A percentile compares a stretch with the other conserved stretches of the same genome.
These are phyloP conservation scores for Trichophyton schoenleinii DNA, from an alignment of 2,329 filamentous ascomycete genomes.

Conservation along the genomic window DNA sequence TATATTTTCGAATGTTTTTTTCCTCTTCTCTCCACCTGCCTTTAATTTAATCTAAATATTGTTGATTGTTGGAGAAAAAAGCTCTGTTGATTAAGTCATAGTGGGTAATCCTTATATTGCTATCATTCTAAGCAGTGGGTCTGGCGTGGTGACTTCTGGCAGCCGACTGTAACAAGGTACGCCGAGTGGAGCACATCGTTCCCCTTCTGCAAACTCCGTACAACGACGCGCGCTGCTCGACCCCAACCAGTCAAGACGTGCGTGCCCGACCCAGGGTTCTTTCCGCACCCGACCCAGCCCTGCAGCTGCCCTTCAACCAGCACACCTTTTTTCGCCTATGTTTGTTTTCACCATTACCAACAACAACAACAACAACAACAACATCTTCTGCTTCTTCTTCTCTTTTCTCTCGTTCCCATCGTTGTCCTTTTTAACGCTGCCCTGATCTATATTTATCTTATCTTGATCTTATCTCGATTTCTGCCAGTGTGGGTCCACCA, in stretches of 20 bases:
- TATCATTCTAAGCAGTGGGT: background rate
- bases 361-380: too few species aligned
- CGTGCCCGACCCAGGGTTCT: background rate
- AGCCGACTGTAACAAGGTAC: background rate
- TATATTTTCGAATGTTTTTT: too few species aligned
- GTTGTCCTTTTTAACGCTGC: background rate
- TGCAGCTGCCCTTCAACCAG: background rate
- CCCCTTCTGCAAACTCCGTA: background rate
- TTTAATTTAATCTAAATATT: too few species aligned
- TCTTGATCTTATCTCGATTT: conserved; percentile 1
- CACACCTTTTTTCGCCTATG: background rate
- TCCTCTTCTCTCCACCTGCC: too few species aligned
- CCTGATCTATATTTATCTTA: background rate
- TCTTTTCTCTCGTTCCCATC: too few species aligned
- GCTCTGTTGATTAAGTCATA: too few species aligned
- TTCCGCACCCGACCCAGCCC: background rate
- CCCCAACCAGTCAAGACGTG: background rate
- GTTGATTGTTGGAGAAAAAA: too few species aligned
- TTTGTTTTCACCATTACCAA: background rate
- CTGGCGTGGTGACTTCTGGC: background rate
- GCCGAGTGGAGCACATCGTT: background rate
- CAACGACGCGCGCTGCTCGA: background rate
- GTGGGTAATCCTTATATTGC: background rate
- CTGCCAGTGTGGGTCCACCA: background rate
- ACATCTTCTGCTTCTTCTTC: background rate